A percentile compares a stretch with the other conserved stretches of the same genome.
phyloP scores from a whole-genome alignment of 371 early-diverging fungal genomes.

The Lichtheimia ramosa region DNA sequence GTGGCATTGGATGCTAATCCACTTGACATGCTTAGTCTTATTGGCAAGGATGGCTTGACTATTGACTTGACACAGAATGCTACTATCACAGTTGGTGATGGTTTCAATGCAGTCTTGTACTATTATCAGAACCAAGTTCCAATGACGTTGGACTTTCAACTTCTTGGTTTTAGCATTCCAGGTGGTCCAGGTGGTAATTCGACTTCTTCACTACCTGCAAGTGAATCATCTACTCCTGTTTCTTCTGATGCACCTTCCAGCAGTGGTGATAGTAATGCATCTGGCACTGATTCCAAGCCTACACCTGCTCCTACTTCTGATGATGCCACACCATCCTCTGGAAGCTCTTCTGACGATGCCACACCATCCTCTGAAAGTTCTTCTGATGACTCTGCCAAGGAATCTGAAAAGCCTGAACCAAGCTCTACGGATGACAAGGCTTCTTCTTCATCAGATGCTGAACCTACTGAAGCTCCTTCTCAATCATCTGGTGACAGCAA shows the following conservation, averaged over 20 bases:
- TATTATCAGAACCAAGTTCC: slow-evolving; percentile 33
- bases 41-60: slow-evolving; percentile 17
- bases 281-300: not conserved
- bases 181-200: slow-evolving; percentile 1
- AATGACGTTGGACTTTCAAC: slow-evolving; percentile 7
- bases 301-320: slow-evolving; percentile 3
- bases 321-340: slow-evolving; percentile 1
- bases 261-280: too few species aligned
- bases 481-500: not conserved
- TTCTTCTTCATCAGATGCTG: not conserved
- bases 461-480: slow-evolving; percentile 2
- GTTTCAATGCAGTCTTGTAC: slow-evolving; percentile 20
- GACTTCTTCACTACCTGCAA: slow-evolving; percentile 4
- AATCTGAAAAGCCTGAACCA: not conserved
- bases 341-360: slow-evolving; percentile 1
- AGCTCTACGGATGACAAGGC: not conserved
- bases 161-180: not conserved
- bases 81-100: slow-evolving; percentile 30
- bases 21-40: slow-evolving; percentile 8
- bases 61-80: slow-evolving; percentile 35
- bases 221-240: not conserved
- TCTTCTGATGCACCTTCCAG: not conserved
- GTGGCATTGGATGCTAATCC: slow-evolving; percentile 19
- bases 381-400: slow-evolving; percentile 2
- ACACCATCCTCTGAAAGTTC: not conserved